Evolutionary conservation across 1,284 basidiomycete species (phyloP), one percentile per base, ranked within the genome.

Genomic region (Cutaneotrichosporon dermatis): DNA sequence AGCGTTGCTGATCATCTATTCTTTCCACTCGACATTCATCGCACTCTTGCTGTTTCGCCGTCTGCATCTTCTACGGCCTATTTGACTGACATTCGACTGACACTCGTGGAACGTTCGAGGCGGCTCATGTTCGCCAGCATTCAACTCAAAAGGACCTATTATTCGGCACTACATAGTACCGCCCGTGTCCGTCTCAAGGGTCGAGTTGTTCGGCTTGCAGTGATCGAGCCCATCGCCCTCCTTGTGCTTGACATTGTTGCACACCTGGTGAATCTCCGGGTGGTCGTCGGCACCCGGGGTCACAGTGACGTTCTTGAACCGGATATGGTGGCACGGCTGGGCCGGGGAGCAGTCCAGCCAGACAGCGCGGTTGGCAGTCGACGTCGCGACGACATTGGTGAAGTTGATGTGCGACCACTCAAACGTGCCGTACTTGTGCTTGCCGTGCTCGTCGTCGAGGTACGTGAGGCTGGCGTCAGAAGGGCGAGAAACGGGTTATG

Each of bases 391-490:
- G 16, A 71, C 55, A 56, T 70, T 68, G 10, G 60, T 59, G 12
- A 73, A 49, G 55, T 66, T 59, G 49, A 73, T 69, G 62, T 71
- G 64, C 39, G 55, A 60, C 68, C 69, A 69, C 44, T 68, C 58
- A 51, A 70, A 73, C 12, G 65, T 62, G 39, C 69, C 48, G 51
- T 54, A 48, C 51, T 56, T 52, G 59, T 57, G 45, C 51, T 54
- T 54, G 46, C 55, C 54, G 33, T 41, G 45, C 55, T 61, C 55
- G 36, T 52, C 39, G 44, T 61, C 59, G 40, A 57, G 44, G 51
- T 57, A 61, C 15, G 59, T 51, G 49, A 60, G 42, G 41, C 49
- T n/a, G 35, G 25, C 25, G 25, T 25, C 25, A 25, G 25, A 25
- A 25, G 25, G 25, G 25, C 25, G 25, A 25, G 25, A 25, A 25